phyloP scores from a whole-genome alignment of 202 grass and related monocot species.

The Schoenoplectus triqueter region DNA sequence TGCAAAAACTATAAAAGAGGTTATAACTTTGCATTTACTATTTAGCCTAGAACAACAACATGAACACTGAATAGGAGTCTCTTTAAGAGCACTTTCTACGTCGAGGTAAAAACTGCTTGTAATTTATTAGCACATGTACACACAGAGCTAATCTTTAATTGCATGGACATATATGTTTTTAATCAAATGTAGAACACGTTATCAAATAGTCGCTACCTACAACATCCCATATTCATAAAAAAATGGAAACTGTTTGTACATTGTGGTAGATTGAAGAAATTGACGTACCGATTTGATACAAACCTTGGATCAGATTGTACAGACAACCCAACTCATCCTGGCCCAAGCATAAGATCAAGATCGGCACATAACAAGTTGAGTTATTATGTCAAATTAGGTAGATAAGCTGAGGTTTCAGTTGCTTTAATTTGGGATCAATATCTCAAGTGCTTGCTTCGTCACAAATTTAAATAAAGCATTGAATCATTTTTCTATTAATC shows the following conservation, averaged over 20 bases:
- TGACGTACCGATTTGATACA: background rate
- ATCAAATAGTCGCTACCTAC: background rate
- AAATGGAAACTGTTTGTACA: background rate
- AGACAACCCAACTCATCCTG: slow-evolving; percentile 18
- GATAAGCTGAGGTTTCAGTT: slow-evolving; percentile 18
- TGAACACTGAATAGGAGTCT: background rate
- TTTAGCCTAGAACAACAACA: background rate
- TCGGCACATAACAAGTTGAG: background rate
- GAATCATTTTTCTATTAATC: background rate
- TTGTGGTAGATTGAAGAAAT: background rate
- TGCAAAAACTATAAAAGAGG: background rate
- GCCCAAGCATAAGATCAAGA: background rate
- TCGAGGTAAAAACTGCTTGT: background rate
- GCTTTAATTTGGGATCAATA: background rate
- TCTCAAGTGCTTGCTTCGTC: background rate
- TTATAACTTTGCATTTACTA: background rate
- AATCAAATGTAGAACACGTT: background rate
- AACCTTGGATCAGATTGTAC: background rate
- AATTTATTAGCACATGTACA: background rate
- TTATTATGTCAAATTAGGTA: background rate
- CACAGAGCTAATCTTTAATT: background rate
- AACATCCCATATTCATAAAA: background rate
- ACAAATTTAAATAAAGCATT: background rate
- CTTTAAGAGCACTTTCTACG: background rate
- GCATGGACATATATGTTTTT: background rate